Conservation (phyloP, 2,329 filamentous ascomycete genomes). For the Colletotrichum spaethianum region DNA sequence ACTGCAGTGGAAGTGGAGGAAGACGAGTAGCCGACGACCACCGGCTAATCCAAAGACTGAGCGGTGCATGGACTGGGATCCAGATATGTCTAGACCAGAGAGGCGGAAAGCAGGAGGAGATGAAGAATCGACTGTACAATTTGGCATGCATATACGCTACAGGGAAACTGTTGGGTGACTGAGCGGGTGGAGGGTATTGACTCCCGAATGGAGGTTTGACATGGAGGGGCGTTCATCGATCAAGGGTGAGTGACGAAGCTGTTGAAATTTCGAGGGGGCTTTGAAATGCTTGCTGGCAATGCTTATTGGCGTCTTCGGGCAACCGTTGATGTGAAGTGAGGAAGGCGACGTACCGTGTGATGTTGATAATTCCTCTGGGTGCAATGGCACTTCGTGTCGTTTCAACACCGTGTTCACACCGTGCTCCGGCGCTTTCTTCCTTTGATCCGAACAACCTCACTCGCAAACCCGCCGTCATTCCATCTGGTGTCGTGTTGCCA, state of each 20-base stretch:
- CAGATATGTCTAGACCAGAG: neutral
- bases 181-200: no score
- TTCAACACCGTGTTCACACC: neutral
- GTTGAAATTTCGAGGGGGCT: no score
- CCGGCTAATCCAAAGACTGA: neutral
- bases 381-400: neutral
- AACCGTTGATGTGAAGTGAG: no score
- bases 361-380: neutral
- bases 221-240: neutral
- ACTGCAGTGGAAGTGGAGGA: neutral
- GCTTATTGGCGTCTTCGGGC: no score
- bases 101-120: neutral
- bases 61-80: conserved; percentile 5
- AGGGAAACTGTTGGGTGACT: no score
- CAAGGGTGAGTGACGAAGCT: no score
- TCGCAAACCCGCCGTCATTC: neutral
- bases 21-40: neutral
- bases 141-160: neutral
- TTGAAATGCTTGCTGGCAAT: no score
- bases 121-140: neutral
- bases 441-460: neutral
- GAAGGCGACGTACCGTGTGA: neutral
- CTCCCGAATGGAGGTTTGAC: neutral
- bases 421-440: neutral
- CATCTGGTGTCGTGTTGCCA: neutral